phyloP scores from a whole-genome alignment of 495 filamentous ascomycete genomes.

The Collariella sp. region DNA sequence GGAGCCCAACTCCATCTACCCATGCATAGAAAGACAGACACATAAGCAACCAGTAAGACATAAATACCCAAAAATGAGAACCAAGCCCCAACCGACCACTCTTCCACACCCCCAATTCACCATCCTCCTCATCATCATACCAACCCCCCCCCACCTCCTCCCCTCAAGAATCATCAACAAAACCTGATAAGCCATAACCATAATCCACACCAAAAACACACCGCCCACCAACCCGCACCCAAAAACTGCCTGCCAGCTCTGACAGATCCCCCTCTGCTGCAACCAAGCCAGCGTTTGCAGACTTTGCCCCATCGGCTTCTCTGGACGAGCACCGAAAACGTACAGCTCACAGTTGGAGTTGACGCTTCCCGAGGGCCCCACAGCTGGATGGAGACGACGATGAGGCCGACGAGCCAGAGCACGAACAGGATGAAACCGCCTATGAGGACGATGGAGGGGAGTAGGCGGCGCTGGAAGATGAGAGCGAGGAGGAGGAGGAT shows the following conservation, averaged over 20 bases:
- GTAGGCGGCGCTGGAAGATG: slow-evolving; percentile 65
- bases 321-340: slow-evolving; percentile 44
- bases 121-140: not conserved
- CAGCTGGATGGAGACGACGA: slow-evolving; percentile 82
- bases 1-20: slow-evolving; percentile 2
- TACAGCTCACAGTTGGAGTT: slow-evolving; percentile 72
- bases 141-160: not conserved
- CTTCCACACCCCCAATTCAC: not conserved
- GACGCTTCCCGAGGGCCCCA: slow-evolving; percentile 68
- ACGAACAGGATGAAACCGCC: slow-evolving; percentile 90
- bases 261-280: slow-evolving; percentile 79
- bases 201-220: slow-evolving; percentile 90
- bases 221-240: slow-evolving; percentile 67
- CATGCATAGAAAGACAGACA: not conserved
- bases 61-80: not conserved
- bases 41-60: not conserved
- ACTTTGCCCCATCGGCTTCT: slow-evolving; percentile 52
- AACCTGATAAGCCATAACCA: slow-evolving; percentile 86
- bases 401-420: slow-evolving; percentile 82
- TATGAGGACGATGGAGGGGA: slow-evolving; percentile 84
- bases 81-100: not conserved
- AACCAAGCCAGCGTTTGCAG: slow-evolving; percentile 74
- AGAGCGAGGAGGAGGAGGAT: slow-evolving; percentile 63
- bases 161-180: slow-evolving; percentile 38
- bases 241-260: slow-evolving; percentile 57